Evolutionary conservation across 1,284 basidiomycete genomes (phyloP).

Genomic region (Naganishia liquefaciens): DNA sequence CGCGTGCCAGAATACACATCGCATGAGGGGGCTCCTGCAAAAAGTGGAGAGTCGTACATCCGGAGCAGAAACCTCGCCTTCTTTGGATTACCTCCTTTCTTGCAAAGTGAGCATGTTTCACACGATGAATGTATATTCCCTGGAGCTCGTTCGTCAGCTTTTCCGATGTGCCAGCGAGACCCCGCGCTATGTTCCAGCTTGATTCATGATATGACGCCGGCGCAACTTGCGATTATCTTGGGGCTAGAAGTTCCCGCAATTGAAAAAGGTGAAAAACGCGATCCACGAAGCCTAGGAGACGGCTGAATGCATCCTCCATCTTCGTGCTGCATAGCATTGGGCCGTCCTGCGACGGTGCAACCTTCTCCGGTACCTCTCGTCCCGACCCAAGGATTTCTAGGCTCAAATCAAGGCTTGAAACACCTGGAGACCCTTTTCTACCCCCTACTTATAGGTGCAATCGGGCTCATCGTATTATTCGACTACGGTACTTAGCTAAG

Average conservation of each 20-base stretch:
- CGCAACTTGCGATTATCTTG: constrained; percentile 37
- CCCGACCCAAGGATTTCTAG: constrained; percentile 25
- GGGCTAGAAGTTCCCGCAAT: constrained; percentile 7
- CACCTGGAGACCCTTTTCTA: constrained; percentile 49
- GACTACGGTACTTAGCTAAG: constrained; percentile 46
- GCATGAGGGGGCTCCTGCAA: too few relatives aligned
- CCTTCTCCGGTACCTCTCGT: constrained; percentile 24
- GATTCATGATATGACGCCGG: constrained; percentile 10
- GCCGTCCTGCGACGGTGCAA: constrained; percentile 16
- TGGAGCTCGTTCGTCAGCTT: not conserved
- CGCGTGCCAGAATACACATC: not conserved
- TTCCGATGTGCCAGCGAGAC: constrained; percentile 19
- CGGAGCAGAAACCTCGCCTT: constrained; percentile 22
- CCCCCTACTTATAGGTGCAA: constrained; percentile 47
- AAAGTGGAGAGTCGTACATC: not conserved
- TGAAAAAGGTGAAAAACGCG: not conserved
- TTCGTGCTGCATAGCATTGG: constrained; percentile 22
- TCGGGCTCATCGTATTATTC: constrained; percentile 48
- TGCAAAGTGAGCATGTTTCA: constrained; percentile 27
- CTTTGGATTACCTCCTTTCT: constrained; percentile 15
- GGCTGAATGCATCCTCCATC: too few relatives aligned
- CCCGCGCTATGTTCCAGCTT: constrained; percentile 20
- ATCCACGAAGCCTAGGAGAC: too few relatives aligned
- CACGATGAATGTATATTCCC: too few relatives aligned
- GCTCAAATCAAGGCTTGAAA: constrained; percentile 37